Evolutionary conservation across 1,284 basidiomycete species (phyloP), one percentile per base, ranked within the genome.

Genomic region (Cronartium quercuum): DNA sequence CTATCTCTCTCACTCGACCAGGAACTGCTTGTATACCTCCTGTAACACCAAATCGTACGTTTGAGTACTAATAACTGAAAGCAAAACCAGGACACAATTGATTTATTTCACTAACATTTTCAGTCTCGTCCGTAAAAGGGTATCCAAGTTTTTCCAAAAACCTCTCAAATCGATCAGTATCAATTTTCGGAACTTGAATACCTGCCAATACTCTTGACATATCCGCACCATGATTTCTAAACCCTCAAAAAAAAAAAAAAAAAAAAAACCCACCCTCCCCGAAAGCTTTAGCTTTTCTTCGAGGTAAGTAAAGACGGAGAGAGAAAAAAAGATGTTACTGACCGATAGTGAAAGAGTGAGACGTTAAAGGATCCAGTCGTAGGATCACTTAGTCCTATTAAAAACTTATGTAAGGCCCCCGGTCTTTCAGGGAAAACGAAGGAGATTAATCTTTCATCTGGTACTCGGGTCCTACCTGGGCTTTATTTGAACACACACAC

Each of bases 351-450:
- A 42, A 74, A 74, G 5, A 74, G 37, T 34, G 70, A 42, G 2
- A 74, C 63, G 57, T 74, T 74, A 38, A 74, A 74, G n/a, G 29
- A 24, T 41, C 6, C 63, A 57, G 63, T 57, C 15, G 47, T 42
- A 1, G 38, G 44, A 37, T 64, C 47, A 13, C 58, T 61, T 10
- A 74, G 57, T 42, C 35, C 90, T 24, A 88, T 84, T 77, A 97
- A 84, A 84, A 98, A 99, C 79, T 91, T 91, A 62, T 91, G 87
- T 75, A 99, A 84, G 0, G 95, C 95, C 3, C 90, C 91, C 4
- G 94, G 95, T 71, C 95, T 85, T 82, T 99, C 96, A 1, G 96
- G 96, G 82, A 99, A 99, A 0, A 51, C 55, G 81, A 99, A 99
- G 80, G 94, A 85, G 82, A 98, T 94, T 34, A 98, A 81, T 60